A percentile compares a stretch with the other conserved stretches of the same genome.
Evolutionary conservation across 305 asterid species (phyloP).

Genomic region (Fraxinus nigra): DNA sequence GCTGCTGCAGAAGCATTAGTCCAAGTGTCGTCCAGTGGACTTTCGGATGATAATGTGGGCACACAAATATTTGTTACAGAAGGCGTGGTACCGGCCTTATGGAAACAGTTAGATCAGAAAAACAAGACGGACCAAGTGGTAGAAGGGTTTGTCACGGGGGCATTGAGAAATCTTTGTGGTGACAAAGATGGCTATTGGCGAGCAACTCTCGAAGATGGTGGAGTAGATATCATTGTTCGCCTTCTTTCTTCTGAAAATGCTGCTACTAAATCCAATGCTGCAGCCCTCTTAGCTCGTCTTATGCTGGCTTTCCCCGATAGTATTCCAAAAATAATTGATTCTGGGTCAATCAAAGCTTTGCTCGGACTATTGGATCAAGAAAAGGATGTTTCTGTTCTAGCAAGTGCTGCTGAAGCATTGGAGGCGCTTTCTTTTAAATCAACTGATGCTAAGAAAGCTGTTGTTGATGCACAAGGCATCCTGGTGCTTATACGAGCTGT

Average conservation of each 20-base stretch:
- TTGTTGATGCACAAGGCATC: constrained; percentile 67
- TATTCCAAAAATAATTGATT: constrained; percentile 57
- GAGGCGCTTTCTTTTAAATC: constrained; percentile 69
- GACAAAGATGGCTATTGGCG: constrained; percentile 77
- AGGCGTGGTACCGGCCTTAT: constrained; percentile 74
- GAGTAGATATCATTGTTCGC: constrained; percentile 64
- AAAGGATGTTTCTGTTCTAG: constrained; percentile 69
- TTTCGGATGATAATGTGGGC: constrained; percentile 78
- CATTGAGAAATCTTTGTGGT: constrained; percentile 86
- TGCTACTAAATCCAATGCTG: constrained; percentile 70
- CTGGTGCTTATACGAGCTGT: constrained; percentile 64
- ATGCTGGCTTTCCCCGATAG: constrained; percentile 57
- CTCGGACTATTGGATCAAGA: constrained; percentile 55
- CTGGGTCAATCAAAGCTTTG: constrained; percentile 65
- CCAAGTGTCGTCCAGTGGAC: constrained; percentile 66
- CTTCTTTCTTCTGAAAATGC: constrained; percentile 70
- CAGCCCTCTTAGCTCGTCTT: constrained; percentile 79
- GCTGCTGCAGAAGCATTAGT: constrained; percentile 84
- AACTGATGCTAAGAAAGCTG: constrained; percentile 45
- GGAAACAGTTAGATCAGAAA: constrained; percentile 64
- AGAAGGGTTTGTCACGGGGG: constrained; percentile 71
- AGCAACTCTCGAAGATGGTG: constrained; percentile 73
- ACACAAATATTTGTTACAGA: constrained; percentile 78
- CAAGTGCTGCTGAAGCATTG: constrained; percentile 88
- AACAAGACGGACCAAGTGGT: constrained; percentile 65